A percentile compares a stretch with the other conserved stretches of the same genome.
Conservation (phyloP, 495 filamentous ascomycete species). For the Glutinoglossum americanum region DNA sequence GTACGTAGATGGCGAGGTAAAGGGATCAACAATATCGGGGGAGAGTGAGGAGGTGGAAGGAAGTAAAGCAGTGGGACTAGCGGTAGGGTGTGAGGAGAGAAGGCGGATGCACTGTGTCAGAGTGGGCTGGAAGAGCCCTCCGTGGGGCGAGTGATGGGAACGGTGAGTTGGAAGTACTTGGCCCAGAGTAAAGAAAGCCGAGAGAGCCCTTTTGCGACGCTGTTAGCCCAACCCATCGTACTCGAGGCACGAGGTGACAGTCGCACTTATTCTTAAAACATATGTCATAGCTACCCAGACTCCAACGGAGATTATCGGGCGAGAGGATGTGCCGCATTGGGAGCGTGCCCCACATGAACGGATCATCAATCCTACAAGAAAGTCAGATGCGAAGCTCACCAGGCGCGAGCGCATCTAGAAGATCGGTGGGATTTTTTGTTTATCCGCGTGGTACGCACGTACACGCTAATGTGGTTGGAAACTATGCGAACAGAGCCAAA, state of each 20-base stretch:
- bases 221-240: background rate
- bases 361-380: conserved; percentile 70
- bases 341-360: conserved; percentile 74
- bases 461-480: conserved; percentile 92
- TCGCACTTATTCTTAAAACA: conserved; percentile 53
- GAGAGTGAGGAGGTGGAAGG: conserved; percentile 21
- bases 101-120: conserved; percentile 72
- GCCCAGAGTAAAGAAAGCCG: conserved; percentile 59
- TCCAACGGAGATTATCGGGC: conserved; percentile 61
- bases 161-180: conserved; percentile 84
- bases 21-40: conserved; percentile 36
- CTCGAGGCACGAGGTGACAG: background rate
- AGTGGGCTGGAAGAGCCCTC: conserved; percentile 75
- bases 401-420: background rate
- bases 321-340: conserved; percentile 47
- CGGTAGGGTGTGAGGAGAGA: conserved; percentile 41
- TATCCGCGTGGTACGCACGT: conserved; percentile 30
- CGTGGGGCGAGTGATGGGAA: conserved; percentile 42
- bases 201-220: conserved; percentile 24
- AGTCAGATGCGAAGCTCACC: background rate
- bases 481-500: conserved; percentile 27
- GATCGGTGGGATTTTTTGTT: background rate
- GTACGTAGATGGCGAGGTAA: conserved; percentile 33
- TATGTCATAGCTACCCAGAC: conserved; percentile 78
- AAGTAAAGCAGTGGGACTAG: conserved; percentile 13